Evolutionary conservation across 169 alveolate species (phyloP).

Genomic region (Blepharisma undulans): DNA sequence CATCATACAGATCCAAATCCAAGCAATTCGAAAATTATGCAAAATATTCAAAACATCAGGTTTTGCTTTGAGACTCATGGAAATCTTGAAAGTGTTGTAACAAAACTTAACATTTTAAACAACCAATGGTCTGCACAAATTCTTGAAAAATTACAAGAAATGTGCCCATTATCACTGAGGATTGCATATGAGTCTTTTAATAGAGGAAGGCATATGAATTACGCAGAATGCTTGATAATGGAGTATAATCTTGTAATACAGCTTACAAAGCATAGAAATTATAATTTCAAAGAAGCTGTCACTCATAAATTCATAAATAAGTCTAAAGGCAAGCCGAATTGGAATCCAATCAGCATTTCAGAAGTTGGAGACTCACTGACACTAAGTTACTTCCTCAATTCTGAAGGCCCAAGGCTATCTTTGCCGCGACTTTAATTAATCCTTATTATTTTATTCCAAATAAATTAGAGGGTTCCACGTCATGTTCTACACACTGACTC

Average conservation of each 20-base stretch:
- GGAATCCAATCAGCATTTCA: background rate
- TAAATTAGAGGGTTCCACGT: background rate
- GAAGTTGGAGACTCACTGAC: background rate
- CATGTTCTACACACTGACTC: background rate
- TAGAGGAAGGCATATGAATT: conserved; percentile 56
- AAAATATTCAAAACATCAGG: conserved; percentile 49
- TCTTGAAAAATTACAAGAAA: conserved; percentile 33
- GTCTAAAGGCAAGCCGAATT: background rate
- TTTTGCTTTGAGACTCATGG: conserved; percentile 43
- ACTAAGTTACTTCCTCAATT: background rate
- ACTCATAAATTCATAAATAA: background rate
- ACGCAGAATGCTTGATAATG: conserved; percentile 63
- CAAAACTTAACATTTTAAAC: background rate
- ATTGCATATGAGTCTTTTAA: conserved; percentile 68
- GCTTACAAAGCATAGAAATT: background rate
- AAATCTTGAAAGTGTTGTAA: conserved; percentile 7
- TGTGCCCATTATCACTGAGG: conserved; percentile 64
- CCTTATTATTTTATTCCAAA: background rate
- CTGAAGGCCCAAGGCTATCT: background rate
- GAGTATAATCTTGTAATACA: conserved; percentile 57
- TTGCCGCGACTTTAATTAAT: background rate
- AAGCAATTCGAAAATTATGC: background rate
- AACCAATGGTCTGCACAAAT: conserved; percentile 50
- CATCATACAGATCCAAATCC: background rate
- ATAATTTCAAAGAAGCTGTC: background rate